Evolutionary conservation across 177 flowering plant species (phyloP).

Genomic region (Vitis hybrid): DNA sequence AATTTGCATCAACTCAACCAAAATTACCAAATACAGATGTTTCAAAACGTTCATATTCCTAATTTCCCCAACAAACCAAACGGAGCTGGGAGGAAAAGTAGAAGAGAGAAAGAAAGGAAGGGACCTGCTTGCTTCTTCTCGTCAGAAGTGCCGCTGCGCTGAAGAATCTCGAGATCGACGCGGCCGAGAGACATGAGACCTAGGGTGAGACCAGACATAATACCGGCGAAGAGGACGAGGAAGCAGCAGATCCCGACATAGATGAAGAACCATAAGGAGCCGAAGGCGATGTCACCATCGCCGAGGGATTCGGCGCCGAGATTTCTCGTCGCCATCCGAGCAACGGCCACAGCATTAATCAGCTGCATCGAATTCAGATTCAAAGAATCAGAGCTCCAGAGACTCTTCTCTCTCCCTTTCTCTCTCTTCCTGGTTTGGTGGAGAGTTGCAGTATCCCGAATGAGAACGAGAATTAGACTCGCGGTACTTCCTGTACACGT

Average conservation of each 20-base stretch:
- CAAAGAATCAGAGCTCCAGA: too few relatives aligned
- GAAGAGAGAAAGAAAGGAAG: background rate
- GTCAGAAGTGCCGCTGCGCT: conserved; percentile 59
- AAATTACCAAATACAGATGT: too few relatives aligned
- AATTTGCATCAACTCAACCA: too few relatives aligned
- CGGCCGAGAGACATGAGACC: conserved; percentile 80
- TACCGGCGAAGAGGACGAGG: conserved; percentile 74
- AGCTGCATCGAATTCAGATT: conserved; percentile 26
- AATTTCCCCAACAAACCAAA: too few relatives aligned
- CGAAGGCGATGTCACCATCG: conserved; percentile 38
- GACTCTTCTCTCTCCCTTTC: background rate
- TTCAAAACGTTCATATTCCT: too few relatives aligned
- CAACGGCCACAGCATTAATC: conserved; percentile 35
- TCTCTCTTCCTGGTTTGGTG: background rate
- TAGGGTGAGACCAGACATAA: conserved; percentile 81
- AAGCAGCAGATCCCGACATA: conserved; percentile 63
- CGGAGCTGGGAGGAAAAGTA: background rate
- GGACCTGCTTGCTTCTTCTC: conserved; percentile 81
- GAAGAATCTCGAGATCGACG: conserved; percentile 81
- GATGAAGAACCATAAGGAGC: conserved; percentile 49
- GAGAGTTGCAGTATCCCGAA: too few relatives aligned
- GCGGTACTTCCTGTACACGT: too few relatives aligned
- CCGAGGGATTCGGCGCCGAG: conserved; percentile 8
- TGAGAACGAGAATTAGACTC: too few relatives aligned
- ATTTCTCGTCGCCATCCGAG: conserved; percentile 31